phyloP scores from a whole-genome alignment of 495 filamentous ascomycete genomes.

The Letharia columbiana region DNA sequence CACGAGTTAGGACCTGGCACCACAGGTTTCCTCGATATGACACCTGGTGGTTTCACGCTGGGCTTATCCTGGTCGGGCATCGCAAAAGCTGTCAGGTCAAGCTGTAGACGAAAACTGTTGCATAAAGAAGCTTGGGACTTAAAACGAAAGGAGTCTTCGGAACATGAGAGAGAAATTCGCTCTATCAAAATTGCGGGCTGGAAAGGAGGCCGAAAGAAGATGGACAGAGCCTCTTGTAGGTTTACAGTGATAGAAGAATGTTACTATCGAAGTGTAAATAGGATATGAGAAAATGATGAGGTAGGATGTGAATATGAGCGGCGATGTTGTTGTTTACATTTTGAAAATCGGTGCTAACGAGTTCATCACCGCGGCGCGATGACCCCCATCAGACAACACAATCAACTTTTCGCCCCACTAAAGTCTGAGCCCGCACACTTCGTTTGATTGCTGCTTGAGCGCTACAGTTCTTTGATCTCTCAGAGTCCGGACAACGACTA shows the following conservation, averaged over 20 bases:
- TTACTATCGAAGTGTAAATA: background rate
- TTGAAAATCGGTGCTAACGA: background rate
- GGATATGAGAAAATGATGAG: background rate
- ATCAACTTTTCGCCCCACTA: background rate
- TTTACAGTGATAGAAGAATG: background rate
- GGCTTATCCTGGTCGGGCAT: conserved; percentile 13
- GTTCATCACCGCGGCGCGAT: background rate
- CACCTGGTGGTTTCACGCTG: conserved; percentile 12
- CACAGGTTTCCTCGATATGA: conserved; percentile 15
- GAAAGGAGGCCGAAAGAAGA: background rate
- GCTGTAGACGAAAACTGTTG: background rate
- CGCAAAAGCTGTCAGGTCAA: background rate
- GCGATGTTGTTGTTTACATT: background rate
- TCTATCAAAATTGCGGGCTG: background rate
- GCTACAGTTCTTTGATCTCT: background rate
- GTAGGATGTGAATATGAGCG: background rate
- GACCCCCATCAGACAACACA: background rate
- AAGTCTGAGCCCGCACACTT: background rate
- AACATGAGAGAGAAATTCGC: background rate
- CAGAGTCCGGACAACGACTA: background rate
- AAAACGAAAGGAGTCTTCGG: background rate
- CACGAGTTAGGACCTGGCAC: conserved; percentile 21
- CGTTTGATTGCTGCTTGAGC: background rate
- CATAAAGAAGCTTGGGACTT: background rate
- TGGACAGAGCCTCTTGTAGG: background rate